phyloP scores from a whole-genome alignment of 2,329 filamentous ascomycete species.

The Rosellinia necatrix region DNA sequence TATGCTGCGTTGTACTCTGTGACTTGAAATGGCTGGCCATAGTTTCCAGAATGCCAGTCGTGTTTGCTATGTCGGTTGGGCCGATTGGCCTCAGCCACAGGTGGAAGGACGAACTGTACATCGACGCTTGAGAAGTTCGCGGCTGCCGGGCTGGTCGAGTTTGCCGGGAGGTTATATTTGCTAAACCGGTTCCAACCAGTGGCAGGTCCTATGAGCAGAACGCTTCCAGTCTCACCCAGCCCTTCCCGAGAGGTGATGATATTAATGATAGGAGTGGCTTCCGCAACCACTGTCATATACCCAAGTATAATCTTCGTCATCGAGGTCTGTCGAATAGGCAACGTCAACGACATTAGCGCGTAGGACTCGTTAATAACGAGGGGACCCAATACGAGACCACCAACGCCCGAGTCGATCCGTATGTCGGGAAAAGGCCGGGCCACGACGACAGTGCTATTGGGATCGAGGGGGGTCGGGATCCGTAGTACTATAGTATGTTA shows the following conservation, averaged over 20 bases:
- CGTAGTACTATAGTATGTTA: conserved; percentile 64
- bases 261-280: conserved; percentile 66
- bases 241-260: conserved; percentile 70
- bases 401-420: conserved; percentile 52
- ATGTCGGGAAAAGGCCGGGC: conserved; percentile 57
- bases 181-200: conserved; percentile 69
- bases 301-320: conserved; percentile 69
- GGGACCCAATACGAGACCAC: conserved; percentile 76
- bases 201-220: conserved; percentile 71
- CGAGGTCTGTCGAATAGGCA: conserved; percentile 74
- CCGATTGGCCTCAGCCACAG: conserved; percentile 46
- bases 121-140: conserved; percentile 47
- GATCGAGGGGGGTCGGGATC: conserved; percentile 47
- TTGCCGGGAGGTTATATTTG: conserved; percentile 50
- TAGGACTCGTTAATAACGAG: conserved; percentile 72
- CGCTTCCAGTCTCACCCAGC: conserved; percentile 69
- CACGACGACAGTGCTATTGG: conserved; percentile 47
- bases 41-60: conserved; percentile 47
- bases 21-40: conserved; percentile 61
- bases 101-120: conserved; percentile 67
- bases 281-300: conserved; percentile 81
- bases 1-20: conserved; percentile 66
- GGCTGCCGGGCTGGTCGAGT: conserved; percentile 46
- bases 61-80: conserved; percentile 55
- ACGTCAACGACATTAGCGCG: conserved; percentile 78